These are phyloP conservation scores for Solanum piurae DNA, from an alignment of 257 asterid species.

Conservation along the genomic window DNA sequence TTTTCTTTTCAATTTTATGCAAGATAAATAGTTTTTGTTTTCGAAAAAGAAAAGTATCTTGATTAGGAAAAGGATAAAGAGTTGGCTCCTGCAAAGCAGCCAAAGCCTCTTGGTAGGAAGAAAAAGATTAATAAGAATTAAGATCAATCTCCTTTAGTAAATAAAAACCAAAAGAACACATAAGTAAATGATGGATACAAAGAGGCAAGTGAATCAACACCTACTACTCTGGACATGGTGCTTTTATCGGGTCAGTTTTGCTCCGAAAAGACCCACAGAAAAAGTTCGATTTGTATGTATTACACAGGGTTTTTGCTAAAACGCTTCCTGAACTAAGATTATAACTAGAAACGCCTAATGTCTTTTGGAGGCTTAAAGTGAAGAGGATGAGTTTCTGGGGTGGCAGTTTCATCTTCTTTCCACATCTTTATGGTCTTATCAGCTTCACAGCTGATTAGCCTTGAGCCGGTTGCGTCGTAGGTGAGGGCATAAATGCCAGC, in stretches of 20 bases:
- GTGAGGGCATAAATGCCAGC: constrained; percentile 80
- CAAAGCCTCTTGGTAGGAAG: background rate
- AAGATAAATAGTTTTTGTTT: no score
- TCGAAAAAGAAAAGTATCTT: background rate
- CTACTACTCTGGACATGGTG: background rate
- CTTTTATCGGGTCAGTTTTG: background rate
- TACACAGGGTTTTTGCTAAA: background rate
- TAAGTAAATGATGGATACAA: background rate
- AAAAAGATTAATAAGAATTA: background rate
- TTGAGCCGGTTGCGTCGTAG: constrained; percentile 62
- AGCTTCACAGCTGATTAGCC: constrained; percentile 89
- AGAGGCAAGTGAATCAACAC: background rate
- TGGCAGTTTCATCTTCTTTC: constrained; percentile 83
- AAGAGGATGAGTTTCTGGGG: constrained; percentile 90
- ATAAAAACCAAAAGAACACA: background rate
- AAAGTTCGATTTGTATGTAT: background rate
- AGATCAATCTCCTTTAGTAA: background rate
- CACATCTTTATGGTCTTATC: constrained; percentile 98
- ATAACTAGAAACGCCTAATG: constrained; percentile 56
- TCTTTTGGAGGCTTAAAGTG: constrained; percentile 92
- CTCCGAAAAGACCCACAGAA: background rate
- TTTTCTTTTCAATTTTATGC: background rate
- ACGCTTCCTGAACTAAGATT: background rate
- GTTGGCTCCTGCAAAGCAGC: background rate
- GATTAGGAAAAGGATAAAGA: background rate